Evolutionary conservation across 139 green algal species (phyloP).

Genomic region (Auxenochlorella pyrenoidosa): DNA sequence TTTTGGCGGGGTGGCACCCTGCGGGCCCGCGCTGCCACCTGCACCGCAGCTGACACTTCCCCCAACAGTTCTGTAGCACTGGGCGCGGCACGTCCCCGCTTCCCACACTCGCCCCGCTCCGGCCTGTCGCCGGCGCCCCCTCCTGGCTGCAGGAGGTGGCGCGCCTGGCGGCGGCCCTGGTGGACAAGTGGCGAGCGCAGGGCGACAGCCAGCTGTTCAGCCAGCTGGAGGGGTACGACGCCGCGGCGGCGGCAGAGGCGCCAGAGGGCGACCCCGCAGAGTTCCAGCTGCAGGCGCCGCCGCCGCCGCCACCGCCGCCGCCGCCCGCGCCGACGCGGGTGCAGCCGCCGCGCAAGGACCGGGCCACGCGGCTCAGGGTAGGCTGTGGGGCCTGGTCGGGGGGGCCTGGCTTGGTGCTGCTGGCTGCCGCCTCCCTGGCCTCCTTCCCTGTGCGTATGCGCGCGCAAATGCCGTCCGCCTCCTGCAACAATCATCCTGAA

Average conservation of each 20-base stretch:
- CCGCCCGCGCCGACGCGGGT: conserved; percentile 7
- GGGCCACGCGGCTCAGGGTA: conserved; percentile 17
- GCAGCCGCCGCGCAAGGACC: conserved; percentile 20
- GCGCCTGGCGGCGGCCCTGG: conserved; percentile 5
- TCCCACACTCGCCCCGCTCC: not conserved
- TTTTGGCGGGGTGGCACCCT: too few species aligned
- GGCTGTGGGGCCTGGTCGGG: not conserved
- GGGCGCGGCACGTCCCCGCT: too few species aligned
- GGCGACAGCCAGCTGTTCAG: conserved; percentile 15
- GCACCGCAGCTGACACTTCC: too few species aligned
- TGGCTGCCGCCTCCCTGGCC: not conserved
- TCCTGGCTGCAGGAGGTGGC: conserved; percentile 14
- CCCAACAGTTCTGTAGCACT: too few species aligned
- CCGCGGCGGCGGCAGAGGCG: conserved; percentile 4
- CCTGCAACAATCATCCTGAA: not conserved
- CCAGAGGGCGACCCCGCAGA: conserved; percentile 24
- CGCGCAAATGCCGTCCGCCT: too few species aligned
- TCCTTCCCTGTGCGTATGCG: not conserved
- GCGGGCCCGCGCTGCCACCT: too few species aligned
- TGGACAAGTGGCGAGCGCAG: conserved; percentile 14
- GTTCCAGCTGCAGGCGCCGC: conserved; percentile 29
- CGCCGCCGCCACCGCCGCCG: conserved; percentile 14
- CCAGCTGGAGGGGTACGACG: conserved; percentile 9
- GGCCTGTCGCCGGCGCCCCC: not conserved
- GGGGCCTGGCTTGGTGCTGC: not conserved